Evolutionary conservation across 2,329 filamentous ascomycete species (phyloP), one percentile per base, ranked within the genome.

Genomic region (Aureobasidium sp.): DNA sequence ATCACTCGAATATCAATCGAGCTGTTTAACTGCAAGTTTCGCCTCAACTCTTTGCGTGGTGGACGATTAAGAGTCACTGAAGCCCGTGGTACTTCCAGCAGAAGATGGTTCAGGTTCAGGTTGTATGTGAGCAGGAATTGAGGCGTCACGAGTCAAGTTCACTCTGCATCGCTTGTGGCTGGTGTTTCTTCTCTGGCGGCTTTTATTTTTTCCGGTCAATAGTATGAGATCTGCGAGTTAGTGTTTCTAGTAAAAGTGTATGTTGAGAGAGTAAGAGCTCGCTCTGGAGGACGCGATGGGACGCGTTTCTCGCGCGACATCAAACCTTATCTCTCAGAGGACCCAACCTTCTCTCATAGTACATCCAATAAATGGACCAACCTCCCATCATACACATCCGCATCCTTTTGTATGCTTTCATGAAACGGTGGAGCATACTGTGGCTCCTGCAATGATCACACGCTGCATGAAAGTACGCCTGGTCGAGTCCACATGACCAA

Each of bases 401-500:
- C 20, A 17, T 55, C 36, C 8, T 36, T 11, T 20, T 39, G 36
- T 29, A 41, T 20, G 15, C 51, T 15, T 41, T 55, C 3, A 20
- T 11, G 36, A 41, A 42, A 55, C 36, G 51, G 51, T 37, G 36
- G n/a, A 41, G 20, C 5, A 20, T n/a, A 41, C 22, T 41, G 36
- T 55, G 22, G 22, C 36, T 55, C 51, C 22, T 12, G n/a, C 5
- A 20, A 58, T 59, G 56, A 59, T 59, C 44, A 59, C 56, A 59
- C 44, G 44, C 34, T 41, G 44, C 44, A 59, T 34, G 20, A 49
- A 36, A 15, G 20, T 36, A 25, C 56, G 44, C 47, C 22, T 44
- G 29, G 31, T 41, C 22, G 17, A 20, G 22, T 34, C 15, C 42
- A 59, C 44, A 49, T 59, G 44, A 61, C 57, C 57, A 52, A 61